Conservation (phyloP, 345 rosid genomes). For the Nasturtium officinale region DNA sequence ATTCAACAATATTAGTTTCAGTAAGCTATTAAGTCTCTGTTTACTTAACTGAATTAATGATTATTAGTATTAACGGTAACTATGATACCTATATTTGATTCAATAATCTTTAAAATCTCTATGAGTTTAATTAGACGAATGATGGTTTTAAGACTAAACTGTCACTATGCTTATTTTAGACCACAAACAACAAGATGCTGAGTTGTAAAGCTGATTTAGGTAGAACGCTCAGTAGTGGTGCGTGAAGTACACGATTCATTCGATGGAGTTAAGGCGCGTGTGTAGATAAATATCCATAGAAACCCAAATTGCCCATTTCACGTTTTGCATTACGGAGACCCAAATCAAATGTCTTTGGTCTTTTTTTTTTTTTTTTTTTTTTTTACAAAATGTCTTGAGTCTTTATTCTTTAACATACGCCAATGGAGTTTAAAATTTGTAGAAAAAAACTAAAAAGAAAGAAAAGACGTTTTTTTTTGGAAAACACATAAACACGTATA, state of each 20-base stretch:
- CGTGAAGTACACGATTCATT: background rate
- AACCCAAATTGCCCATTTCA: conserved; percentile 33
- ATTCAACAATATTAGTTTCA: background rate
- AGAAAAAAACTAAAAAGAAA: background rate
- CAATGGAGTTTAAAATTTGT: conserved; percentile 2
- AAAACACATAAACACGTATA: background rate
- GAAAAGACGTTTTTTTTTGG: too few relatives aligned
- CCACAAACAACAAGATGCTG: conserved; percentile 27
- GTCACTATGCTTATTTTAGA: conserved; percentile 12
- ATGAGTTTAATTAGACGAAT: background rate
- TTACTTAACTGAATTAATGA: background rate
- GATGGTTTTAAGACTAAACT: conserved; percentile 18
- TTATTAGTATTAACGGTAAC: background rate
- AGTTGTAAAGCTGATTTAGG: conserved; percentile 7
- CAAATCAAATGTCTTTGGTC: conserved; percentile 24
- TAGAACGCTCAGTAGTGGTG: background rate
- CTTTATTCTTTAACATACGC: too few relatives aligned
- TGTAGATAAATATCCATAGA: conserved; percentile 22
- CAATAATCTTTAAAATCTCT: background rate
- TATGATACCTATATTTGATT: background rate
- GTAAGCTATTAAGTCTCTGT: background rate
- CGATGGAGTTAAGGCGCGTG: conserved; percentile 1
- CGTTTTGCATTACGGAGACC: conserved; percentile 32
- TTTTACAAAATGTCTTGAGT: too few relatives aligned
- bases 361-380: too few relatives aligned